A percentile compares a stretch with the other conserved stretches of the same genome.
Evolutionary conservation across 2,329 filamentous ascomycete genomes (phyloP).

Genomic region (Botrytis galanthina): DNA sequence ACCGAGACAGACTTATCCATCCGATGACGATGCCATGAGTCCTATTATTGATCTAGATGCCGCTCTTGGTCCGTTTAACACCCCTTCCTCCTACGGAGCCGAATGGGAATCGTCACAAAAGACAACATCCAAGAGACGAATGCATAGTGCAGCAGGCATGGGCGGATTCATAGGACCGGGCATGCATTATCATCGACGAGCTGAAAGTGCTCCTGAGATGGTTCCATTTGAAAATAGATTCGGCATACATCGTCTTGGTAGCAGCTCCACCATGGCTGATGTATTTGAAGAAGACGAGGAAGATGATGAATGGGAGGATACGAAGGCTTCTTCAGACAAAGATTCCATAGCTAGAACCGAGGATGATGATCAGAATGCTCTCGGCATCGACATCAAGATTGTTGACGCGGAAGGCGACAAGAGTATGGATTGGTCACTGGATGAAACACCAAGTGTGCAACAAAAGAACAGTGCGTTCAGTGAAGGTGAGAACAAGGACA

Average conservation of each 20-base stretch:
- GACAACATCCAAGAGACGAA: slow-evolving; percentile 59
- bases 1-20: slow-evolving; percentile 40
- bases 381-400: slow-evolving; percentile 46
- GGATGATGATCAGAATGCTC: slow-evolving; percentile 39
- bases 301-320: slow-evolving; percentile 47
- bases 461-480: slow-evolving; percentile 49
- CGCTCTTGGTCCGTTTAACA: slow-evolving; percentile 88
- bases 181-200: slow-evolving; percentile 73
- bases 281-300: slow-evolving; percentile 83
- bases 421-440: slow-evolving; percentile 43
- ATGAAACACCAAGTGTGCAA: slow-evolving; percentile 41
- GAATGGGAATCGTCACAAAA: slow-evolving; percentile 67
- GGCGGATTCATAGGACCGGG: slow-evolving; percentile 66
- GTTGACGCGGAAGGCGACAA: slow-evolving; percentile 46
- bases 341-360: slow-evolving; percentile 39
- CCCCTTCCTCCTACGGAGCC: slow-evolving; percentile 61
- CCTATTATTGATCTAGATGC: slow-evolving; percentile 93
- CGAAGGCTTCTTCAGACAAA: slow-evolving; percentile 38
- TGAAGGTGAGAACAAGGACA: slow-evolving; percentile 41
- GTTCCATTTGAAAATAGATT: slow-evolving; percentile 64
- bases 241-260: slow-evolving; percentile 57
- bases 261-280: slow-evolving; percentile 75
- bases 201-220: slow-evolving; percentile 73
- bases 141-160: slow-evolving; percentile 75
- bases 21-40: slow-evolving; percentile 64